Conservation (phyloP, 257 asterid genomes). For the Henckelia pumila region DNA sequence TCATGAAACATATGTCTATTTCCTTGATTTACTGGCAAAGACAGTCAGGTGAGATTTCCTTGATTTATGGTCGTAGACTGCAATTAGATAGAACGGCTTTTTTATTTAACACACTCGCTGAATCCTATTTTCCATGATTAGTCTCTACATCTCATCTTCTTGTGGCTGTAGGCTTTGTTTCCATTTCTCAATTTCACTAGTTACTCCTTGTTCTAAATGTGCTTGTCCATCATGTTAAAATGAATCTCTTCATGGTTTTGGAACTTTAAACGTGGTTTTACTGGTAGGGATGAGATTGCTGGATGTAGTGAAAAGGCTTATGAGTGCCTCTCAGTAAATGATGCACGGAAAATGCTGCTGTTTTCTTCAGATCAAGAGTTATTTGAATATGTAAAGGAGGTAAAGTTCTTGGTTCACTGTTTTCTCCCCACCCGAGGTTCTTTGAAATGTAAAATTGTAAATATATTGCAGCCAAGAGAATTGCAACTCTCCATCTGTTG, state of each 20-base stretch:
- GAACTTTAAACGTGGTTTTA: conserved; percentile 21
- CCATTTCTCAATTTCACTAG: neutral
- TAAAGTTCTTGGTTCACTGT: conserved; percentile 19
- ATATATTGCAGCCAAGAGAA: neutral
- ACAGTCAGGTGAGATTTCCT: conserved; percentile 65
- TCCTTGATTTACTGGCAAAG: conserved; percentile 95
- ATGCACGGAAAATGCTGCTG: conserved; percentile 61
- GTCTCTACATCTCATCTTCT: neutral
- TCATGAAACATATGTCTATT: conserved; percentile 74
- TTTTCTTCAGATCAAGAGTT: conserved; percentile 75
- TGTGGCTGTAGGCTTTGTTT: neutral
- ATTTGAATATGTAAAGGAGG: conserved; percentile 56
- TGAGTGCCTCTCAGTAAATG: conserved; percentile 64
- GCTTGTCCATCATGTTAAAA: neutral
- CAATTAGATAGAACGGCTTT: neutral
- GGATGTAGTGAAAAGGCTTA: conserved; percentile 96
- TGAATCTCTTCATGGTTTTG: conserved; percentile 4
- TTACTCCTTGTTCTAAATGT: neutral
- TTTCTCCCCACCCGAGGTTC: neutral
- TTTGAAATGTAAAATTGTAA: too few relatives aligned
- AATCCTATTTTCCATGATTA: too few relatives aligned
- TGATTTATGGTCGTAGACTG: neutral
- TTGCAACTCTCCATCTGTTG: too few relatives aligned
- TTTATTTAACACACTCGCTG: too few relatives aligned
- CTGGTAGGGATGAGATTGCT: conserved; percentile 83